A percentile compares a stretch with the other conserved stretches of the same genome.
These are phyloP conservation scores for Aspergillus ostianus DNA, from an alignment of 495 filamentous ascomycete species.

Conservation along the genomic window DNA sequence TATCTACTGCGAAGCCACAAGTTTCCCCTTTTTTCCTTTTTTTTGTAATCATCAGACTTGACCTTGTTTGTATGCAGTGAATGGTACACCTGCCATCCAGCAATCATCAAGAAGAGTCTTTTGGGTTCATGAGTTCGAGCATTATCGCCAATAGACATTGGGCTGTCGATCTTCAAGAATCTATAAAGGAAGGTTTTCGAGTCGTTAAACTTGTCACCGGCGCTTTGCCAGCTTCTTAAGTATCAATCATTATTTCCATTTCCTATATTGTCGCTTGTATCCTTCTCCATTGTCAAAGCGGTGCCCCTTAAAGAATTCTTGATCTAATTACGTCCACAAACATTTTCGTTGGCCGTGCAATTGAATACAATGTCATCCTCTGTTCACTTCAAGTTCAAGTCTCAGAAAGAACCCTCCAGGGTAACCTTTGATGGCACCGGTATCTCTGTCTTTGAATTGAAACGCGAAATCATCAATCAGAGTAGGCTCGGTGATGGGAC, in stretches of 20 bases:
- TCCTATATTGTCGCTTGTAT: conserved; percentile 30
- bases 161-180: conserved; percentile 24
- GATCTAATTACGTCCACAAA: conserved; percentile 34
- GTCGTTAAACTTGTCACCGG: conserved; percentile 18
- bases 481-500: conserved; percentile 94
- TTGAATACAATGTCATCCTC: conserved; percentile 84
- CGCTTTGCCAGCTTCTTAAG: conserved; percentile 17
- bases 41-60: conserved; percentile 33
- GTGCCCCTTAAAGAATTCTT: conserved; percentile 27
- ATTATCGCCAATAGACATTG: conserved; percentile 31
- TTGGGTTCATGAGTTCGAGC: conserved; percentile 27
- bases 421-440: conserved; percentile 97
- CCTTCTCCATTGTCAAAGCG: conserved; percentile 24
- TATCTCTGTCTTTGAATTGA: conserved; percentile 97
- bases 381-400: conserved; percentile 99
- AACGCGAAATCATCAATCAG: conserved; percentile 94
- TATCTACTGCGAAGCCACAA: conserved; percentile 15
- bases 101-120: conserved; percentile 33
- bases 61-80: conserved; percentile 43
- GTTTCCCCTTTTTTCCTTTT: conserved; percentile 13
- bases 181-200: conserved; percentile 14
- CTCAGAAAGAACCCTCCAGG: conserved; percentile 89
- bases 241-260: conserved; percentile 18
- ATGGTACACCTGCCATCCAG: conserved; percentile 27
- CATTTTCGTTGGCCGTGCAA: conserved; percentile 40